Conservation (phyloP, 257 asterid species). For the Jaltomata sinuosa region DNA sequence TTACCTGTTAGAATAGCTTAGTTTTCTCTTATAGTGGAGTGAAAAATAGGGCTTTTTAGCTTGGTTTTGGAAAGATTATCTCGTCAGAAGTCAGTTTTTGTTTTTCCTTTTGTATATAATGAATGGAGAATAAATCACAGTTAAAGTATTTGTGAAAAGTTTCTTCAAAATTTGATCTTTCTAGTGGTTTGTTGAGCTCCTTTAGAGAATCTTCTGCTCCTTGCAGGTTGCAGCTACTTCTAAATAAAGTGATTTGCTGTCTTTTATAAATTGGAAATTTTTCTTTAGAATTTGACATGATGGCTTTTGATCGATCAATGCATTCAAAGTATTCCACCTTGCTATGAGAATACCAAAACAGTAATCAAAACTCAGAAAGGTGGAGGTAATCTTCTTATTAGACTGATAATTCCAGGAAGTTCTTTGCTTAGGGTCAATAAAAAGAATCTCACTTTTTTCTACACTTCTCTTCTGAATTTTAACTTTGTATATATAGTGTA, state of each 20-base stretch:
- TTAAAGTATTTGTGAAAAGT: not conserved
- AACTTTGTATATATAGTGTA: too few relatives aligned
- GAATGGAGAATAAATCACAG: not conserved
- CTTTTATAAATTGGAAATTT: not conserved
- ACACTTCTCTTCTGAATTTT: not conserved
- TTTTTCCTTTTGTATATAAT: not conserved
- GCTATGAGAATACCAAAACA: not conserved
- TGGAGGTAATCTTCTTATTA: not conserved
- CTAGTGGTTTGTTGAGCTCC: not conserved
- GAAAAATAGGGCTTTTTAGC: not conserved
- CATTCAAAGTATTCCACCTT: not conserved
- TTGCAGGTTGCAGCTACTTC: not conserved
- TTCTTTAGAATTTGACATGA: not conserved
- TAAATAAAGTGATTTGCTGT: not conserved
- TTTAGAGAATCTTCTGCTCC: not conserved
- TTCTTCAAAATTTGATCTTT: not conserved
- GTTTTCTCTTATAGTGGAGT: not conserved
- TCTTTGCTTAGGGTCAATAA: not conserved
- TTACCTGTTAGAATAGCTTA: not conserved
- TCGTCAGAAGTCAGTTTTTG: not conserved
- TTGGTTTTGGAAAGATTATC: not conserved
- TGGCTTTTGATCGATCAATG: not conserved
- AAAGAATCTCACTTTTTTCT: not conserved
- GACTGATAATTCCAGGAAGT: not conserved
- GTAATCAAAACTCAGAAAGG: not conserved